Base-by-base conservation (phyloP, 2,329 filamentous ascomycete species). In the Plenodomus biglobosus region DNA sequence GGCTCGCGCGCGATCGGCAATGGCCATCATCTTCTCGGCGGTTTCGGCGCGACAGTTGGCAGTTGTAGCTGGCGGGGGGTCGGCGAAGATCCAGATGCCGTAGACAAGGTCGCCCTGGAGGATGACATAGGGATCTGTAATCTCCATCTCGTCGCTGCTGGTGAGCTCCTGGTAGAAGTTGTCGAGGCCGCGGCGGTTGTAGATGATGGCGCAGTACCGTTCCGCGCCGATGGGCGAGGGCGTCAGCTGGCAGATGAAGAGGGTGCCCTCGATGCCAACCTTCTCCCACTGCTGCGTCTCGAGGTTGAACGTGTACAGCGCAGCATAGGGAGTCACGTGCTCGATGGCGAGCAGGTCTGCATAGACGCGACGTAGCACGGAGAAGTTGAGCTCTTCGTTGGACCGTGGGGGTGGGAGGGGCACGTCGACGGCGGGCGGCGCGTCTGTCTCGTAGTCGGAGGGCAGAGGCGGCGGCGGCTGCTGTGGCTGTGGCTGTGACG, bases 381-480 rank as follows among this genome's bases (percentile, higher is more conserved):
- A 80, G 57, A 95, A 80, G 76, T 97, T 97, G 65, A 97, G 85
- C 59, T 95, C 87, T 46, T 87, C 88, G 71, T 92, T 94, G 54
- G 86, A 86, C 56, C 88, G 85, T 30, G 75, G 70, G 44, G 78
- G 76, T 36, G 77, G 76, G 21, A 72, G 69, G 20, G 73, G 70
- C 40, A 70, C 58, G 19, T 70, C 62, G 55, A 70, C 59, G 42
- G 71, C 68, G 44, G 66, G 58, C 40, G 69, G 65, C 13, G 69
- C 71, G 62, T 80, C 77, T 16, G 75, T 78, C 52, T 81, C 79
- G 69, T 73, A 82, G 75, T 76, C 81, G 57, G 77, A 82, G 42
- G 73, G 78, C 65, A 74, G 80, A 30, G 70, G 76, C 52, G 62
- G 72, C 50, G 58, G 55, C 35, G 62, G 59, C n/a, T 47, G 55